phyloP scores from a whole-genome alignment of 805 yeast genomes.

The Wickerhamomyces kurtzmanii region DNA sequence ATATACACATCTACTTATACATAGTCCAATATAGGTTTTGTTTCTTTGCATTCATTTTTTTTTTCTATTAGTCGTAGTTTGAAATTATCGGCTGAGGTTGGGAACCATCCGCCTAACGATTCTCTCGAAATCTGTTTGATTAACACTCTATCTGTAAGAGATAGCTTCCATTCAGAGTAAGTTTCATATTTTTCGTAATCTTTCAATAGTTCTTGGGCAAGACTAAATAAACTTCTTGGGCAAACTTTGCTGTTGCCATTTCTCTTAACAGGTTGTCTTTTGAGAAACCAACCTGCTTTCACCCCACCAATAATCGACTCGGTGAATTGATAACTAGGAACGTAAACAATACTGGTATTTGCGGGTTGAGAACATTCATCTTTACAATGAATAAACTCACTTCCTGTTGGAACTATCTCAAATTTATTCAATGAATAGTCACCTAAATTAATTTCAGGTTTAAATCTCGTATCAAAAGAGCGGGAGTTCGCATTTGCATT shows the following conservation, averaged over 20 bases:
- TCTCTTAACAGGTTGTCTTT: slow-evolving; percentile 30
- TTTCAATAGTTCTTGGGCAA: slow-evolving; percentile 9
- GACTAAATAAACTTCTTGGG: slow-evolving; percentile 12
- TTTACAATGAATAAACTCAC: too few species aligned
- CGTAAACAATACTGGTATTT: slow-evolving; percentile 18
- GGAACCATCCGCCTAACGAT: slow-evolving; percentile 35
- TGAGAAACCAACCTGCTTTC: slow-evolving; percentile 44
- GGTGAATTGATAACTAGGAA: slow-evolving; percentile 8
- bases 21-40: too few species aligned
- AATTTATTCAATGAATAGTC: too few species aligned
- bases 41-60: too few species aligned
- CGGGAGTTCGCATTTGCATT: slow-evolving; percentile 6
- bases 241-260: slow-evolving; percentile 34
- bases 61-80: too few species aligned
- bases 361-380: too few species aligned
- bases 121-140: slow-evolving; percentile 19
- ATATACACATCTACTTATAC: too few species aligned
- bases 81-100: slow-evolving; percentile 34
- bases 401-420: too few species aligned
- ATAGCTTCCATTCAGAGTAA: slow-evolving; percentile 23
- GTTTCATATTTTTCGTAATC: slow-evolving; percentile 3
- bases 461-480: slow-evolving; percentile 10
- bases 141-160: slow-evolving; percentile 16
- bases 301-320: slow-evolving; percentile 46
- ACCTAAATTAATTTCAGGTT: too few species aligned